Evolutionary conservation across 106 monocot species (phyloP).

Genomic region (Dendrobium catenatum): DNA sequence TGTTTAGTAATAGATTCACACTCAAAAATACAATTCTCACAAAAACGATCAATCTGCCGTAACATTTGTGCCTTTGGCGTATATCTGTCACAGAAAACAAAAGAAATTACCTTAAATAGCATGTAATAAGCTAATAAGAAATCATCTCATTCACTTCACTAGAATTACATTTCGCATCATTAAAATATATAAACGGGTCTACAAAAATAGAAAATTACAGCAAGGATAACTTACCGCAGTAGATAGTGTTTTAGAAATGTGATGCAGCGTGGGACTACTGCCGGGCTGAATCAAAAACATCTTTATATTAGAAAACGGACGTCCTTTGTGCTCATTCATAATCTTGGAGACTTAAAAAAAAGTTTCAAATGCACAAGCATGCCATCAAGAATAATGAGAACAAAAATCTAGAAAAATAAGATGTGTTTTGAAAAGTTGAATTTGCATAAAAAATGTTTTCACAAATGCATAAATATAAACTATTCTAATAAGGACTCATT

Average conservation of each 20-base stretch:
- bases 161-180: neutral
- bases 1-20: slow-evolving; percentile 45
- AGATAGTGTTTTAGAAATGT: slow-evolving; percentile 82
- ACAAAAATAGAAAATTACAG: slow-evolving; percentile 2
- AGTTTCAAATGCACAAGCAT: neutral
- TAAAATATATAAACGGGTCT: slow-evolving; percentile 1
- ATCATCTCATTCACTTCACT: neutral
- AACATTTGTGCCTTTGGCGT: slow-evolving; percentile 71
- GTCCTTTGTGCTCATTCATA: neutral
- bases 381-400: neutral
- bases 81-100: slow-evolving; percentile 50
- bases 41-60: slow-evolving; percentile 82
- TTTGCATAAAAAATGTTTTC: neutral
- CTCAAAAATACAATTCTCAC: slow-evolving; percentile 58
- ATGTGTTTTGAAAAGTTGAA: neutral
- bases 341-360: neutral
- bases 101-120: slow-evolving; percentile 2
- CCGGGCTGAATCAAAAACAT: slow-evolving; percentile 62
- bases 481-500: neutral
- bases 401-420: neutral
- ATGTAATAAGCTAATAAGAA: neutral
- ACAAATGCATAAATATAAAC: neutral
- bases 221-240: slow-evolving; percentile 53
- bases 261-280: slow-evolving; percentile 83
- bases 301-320: slow-evolving; percentile 14